Percentiles rank a stretch among this genome's conserved stretches.
Evolutionary conservation across 306 rosid genomes (phyloP).

Genomic region (Fagus sylvatica): DNA sequence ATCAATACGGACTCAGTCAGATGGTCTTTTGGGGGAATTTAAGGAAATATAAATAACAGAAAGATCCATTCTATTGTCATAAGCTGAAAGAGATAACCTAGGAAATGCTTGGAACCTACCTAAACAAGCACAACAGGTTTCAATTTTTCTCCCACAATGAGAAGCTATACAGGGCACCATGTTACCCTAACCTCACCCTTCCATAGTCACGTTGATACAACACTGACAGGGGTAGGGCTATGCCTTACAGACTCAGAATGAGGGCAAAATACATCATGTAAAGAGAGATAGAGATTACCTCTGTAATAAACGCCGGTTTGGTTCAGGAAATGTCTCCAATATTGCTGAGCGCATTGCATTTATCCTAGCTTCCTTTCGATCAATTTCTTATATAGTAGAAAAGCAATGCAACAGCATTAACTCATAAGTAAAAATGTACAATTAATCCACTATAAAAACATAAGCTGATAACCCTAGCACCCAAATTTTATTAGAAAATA

Average conservation of each 20-base stretch:
- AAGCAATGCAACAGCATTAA: conserved; percentile 15
- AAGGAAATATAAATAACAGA: not conserved
- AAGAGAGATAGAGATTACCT: conserved; percentile 45
- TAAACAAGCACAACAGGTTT: not conserved
- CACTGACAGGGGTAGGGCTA: not conserved
- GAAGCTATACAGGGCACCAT: not conserved
- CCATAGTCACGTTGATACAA: not conserved
- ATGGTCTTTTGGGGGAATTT: not conserved
- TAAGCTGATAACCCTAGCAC: conserved; percentile 10
- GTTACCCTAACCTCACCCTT: not conserved
- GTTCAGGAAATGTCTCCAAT: conserved; percentile 95
- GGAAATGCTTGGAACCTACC: not conserved
- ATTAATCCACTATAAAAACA: conserved; percentile 9
- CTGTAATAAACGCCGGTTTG: conserved; percentile 88
- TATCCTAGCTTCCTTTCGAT: conserved; percentile 81
- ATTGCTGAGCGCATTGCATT: conserved; percentile 87
- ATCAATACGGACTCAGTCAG: not conserved
- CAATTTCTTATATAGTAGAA: conserved; percentile 66
- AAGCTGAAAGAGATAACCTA: not conserved
- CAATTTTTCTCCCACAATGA: no score
- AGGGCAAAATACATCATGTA: conserved; percentile 5
- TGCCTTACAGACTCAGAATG: not conserved
- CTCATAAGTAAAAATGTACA: conserved; percentile 13
- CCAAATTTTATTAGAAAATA: not conserved
- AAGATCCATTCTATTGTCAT: not conserved